These are phyloP conservation scores for Leccinum disarticulatum DNA, from an alignment of 768 basidiomycete genomes.

Conservation along the genomic window DNA sequence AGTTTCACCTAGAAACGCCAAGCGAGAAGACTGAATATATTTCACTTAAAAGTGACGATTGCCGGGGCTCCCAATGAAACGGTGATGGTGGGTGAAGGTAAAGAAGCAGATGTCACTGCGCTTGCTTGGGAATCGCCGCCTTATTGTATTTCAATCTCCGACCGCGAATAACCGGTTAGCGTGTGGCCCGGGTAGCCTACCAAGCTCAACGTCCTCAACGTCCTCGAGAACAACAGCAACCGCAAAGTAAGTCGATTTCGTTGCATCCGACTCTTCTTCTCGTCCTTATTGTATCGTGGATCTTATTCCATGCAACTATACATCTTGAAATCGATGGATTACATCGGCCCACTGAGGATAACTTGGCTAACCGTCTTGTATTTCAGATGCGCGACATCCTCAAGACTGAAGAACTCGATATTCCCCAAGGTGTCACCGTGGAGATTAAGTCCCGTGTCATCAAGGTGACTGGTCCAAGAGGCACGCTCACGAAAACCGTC, in stretches of 20 bases:
- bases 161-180: conserved; percentile 28
- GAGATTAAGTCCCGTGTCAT: conserved; percentile 89
- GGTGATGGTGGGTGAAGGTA: conserved; percentile 48
- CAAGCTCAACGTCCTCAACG: conserved; percentile 25
- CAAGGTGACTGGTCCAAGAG: conserved; percentile 89
- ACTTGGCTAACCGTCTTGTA: conserved; percentile 23
- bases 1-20: conserved; percentile 33
- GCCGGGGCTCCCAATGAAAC: conserved; percentile 37
- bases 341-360: conserved; percentile 33
- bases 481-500: conserved; percentile 88
- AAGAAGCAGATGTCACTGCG: conserved; percentile 32
- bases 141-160: conserved; percentile 37
- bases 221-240: conserved; percentile 26
- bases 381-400: conserved; percentile 88
- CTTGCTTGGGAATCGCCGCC: conserved; percentile 26
- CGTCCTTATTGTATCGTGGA: background rate
- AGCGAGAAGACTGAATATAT: conserved; percentile 38
- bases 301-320: conserved; percentile 3
- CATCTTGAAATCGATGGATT: conserved; percentile 37
- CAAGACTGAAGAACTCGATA: conserved; percentile 89
- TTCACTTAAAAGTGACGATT: conserved; percentile 51
- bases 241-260: conserved; percentile 29
- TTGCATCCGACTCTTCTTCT: background rate
- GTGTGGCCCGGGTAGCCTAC: background rate
- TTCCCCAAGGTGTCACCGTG: conserved; percentile 84